phyloP scores from a whole-genome alignment of 495 filamentous ascomycete genomes.

The Podospora australis region DNA sequence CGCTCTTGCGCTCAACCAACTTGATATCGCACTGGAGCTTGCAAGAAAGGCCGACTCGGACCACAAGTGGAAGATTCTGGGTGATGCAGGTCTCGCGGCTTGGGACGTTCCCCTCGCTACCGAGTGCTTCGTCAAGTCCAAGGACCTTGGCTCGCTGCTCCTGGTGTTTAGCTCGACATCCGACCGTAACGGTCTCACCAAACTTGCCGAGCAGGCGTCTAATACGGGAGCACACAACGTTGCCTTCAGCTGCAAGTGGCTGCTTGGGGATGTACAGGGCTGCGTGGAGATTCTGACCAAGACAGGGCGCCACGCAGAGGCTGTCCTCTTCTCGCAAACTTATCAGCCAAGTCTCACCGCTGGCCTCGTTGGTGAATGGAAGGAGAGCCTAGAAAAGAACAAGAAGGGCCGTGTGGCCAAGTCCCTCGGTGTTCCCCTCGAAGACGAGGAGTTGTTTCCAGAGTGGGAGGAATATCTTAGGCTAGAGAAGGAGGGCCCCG shows the following conservation, averaged over 20 bases:
- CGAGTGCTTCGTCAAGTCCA: conserved; percentile 85
- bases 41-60: conserved; percentile 77
- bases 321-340: conserved; percentile 86
- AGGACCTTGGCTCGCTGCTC: conserved; percentile 82
- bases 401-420: conserved; percentile 80
- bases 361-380: conserved; percentile 70
- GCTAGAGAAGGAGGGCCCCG: conserved; percentile 63
- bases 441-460: conserved; percentile 89
- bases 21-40: conserved; percentile 79
- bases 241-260: conserved; percentile 85
- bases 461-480: conserved; percentile 89
- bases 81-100: conserved; percentile 76
- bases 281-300: conserved; percentile 74
- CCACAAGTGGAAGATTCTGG: conserved; percentile 96
- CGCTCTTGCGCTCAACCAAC: conserved; percentile 72
- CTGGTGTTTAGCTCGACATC: conserved; percentile 78
- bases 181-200: conserved; percentile 63
- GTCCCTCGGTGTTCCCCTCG: conserved; percentile 73
- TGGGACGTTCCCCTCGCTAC: conserved; percentile 87
- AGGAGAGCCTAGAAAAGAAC: conserved; percentile 65
- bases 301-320: conserved; percentile 74
- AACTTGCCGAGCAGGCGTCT: conserved; percentile 66
- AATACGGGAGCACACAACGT: conserved; percentile 79
- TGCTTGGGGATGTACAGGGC: conserved; percentile 71
- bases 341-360: conserved; percentile 78